Evolutionary conservation across 1,284 basidiomycete species (phyloP), one percentile per base, ranked within the genome.

Genomic region (Puccinia sorghi): DNA sequence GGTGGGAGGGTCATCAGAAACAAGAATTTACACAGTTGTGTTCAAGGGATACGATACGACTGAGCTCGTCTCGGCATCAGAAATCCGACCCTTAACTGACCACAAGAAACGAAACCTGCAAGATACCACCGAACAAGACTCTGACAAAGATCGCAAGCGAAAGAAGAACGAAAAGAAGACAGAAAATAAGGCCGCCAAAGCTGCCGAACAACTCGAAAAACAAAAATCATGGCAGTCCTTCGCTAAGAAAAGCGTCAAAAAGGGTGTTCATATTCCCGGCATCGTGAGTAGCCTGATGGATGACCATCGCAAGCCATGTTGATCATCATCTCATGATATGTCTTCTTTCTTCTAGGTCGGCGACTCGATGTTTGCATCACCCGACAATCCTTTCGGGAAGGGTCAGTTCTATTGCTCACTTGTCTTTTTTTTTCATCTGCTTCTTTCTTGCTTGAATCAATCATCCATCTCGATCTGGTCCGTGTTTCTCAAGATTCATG

Each of bases 151-250:
- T 73, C 63, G 80, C 56, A 96, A 94, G 88, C 94, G 94, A 88
- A 93, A 92, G 87, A 93, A 93, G 87, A 97, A 94, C 83, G 95
- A 97, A 86, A 97, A 96, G 87, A 97, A 97, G 86, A 84, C 93
- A 79, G 93, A 94, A 86, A 88, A 87, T 8, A 90, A 90, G 83
- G 92, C 93, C 59, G 89, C 90, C 22, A 96, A 96, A 86, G 90
- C 93, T 11, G 92, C 93, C 84, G 94, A 96, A 83, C 93, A 95
- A 85, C 88, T 88, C 71, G 88, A 89, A 80, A 96, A 96, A 86
- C 93, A 97, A 87, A 89, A 89, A 81, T 91, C 90, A 25, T 99
- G 96, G 96, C 93, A 97, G 86, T 94, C 93, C 86, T 99, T 99
- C 87, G 92, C 95, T 13, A 96, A 95, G 86, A 97, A 97, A 87